Percentiles rank a stretch among this genome's conserved stretches.
Conservation (phyloP, 2,329 filamentous ascomycete species). For the Trichothecium sympodiale region DNA sequence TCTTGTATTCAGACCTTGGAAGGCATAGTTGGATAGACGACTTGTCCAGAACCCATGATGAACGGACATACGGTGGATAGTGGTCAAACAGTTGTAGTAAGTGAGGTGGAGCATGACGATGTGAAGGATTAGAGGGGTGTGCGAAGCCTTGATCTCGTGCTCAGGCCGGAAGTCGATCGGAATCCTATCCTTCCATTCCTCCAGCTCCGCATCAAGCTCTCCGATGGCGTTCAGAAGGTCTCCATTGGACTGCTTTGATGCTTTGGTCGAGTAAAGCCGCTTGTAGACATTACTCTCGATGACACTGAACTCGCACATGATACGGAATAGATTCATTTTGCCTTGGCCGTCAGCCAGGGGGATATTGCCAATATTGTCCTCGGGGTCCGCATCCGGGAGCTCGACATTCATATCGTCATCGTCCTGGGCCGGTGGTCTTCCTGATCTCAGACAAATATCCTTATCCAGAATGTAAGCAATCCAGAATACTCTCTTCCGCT, state of each 20-base stretch:
- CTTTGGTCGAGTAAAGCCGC: conserved; percentile 82
- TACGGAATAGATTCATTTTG: conserved; percentile 89
- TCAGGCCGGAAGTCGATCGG: conserved; percentile 95
- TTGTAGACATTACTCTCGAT: conserved; percentile 95
- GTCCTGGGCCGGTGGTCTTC: conserved; percentile 49
- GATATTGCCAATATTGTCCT: conserved; percentile 90
- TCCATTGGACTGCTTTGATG: conserved; percentile 81
- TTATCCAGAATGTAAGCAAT: conserved; percentile 57
- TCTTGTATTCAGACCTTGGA: conserved; percentile 82
- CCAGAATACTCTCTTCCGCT: conserved; percentile 59
- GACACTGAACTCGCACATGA: conserved; percentile 82
- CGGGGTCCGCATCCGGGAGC: conserved; percentile 79
- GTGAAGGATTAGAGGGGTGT: conserved; percentile 88
- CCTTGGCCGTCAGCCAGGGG: conserved; percentile 78
- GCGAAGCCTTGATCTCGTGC: conserved; percentile 85
- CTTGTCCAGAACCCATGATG: conserved; percentile 98
- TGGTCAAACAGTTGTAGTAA: conserved; percentile 96
- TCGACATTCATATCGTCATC: conserved; percentile 87
- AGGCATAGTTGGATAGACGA: conserved; percentile 84
- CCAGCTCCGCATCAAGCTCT: conserved; percentile 78
- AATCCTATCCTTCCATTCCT: conserved; percentile 94
- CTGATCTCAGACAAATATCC: conserved; percentile 48
- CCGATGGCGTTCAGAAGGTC: conserved; percentile 93
- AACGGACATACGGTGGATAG: conserved; percentile 96
- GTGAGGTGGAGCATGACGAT: conserved; percentile 91